Percentiles rank a stretch among this genome's conserved stretches.
These are phyloP conservation scores for Lachancea sp. DNA, from an alignment of 805 yeast genomes.

Conservation along the genomic window DNA sequence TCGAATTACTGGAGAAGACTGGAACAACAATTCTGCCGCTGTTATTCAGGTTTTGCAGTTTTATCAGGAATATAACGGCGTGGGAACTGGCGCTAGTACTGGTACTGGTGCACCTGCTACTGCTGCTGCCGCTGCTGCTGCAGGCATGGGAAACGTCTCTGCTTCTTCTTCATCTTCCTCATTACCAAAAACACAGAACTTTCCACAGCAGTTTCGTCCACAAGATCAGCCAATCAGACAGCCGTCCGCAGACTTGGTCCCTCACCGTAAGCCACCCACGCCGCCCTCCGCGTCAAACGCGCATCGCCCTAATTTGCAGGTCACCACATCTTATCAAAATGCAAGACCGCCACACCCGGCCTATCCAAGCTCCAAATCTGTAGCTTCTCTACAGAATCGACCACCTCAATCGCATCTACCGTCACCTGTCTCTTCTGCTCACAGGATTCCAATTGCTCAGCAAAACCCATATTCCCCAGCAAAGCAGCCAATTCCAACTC, in stretches of 20 bases:
- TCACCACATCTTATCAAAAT: slow-evolving; percentile 6
- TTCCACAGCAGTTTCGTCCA: slow-evolving; percentile 2
- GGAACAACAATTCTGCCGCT: slow-evolving; percentile 90
- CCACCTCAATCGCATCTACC: slow-evolving; percentile 8
- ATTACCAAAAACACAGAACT: slow-evolving; percentile 3
- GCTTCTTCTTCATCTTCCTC: slow-evolving; percentile 3
- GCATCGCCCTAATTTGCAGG: slow-evolving; percentile 9
- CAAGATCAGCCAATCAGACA: slow-evolving; percentile 2
- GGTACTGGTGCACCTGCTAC: slow-evolving; percentile 9
- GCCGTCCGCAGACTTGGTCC: slow-evolving; percentile 33
- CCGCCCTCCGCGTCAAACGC: slow-evolving; percentile 36
- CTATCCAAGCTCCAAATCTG: neutral
- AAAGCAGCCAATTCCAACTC: slow-evolving; percentile 6
- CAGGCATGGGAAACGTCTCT: slow-evolving; percentile 4
- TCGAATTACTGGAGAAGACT: slow-evolving; percentile 87
- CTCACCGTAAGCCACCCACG: slow-evolving; percentile 51
- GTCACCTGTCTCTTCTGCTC: slow-evolving; percentile 2
- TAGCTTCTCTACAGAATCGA: slow-evolving; percentile 1
- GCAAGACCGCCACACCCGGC: neutral
- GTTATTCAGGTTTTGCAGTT: slow-evolving; percentile 87
- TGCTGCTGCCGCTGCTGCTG: slow-evolving; percentile 8
- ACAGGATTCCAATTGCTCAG: slow-evolving; percentile 4
- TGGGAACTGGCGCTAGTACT: slow-evolving; percentile 9
- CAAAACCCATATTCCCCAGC: neutral
- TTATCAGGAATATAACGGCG: slow-evolving; percentile 44